Percentiles rank a stretch among this genome's conserved stretches.
phyloP scores from a whole-genome alignment of 2,329 filamentous ascomycete species.

The Lachnellula arida region DNA sequence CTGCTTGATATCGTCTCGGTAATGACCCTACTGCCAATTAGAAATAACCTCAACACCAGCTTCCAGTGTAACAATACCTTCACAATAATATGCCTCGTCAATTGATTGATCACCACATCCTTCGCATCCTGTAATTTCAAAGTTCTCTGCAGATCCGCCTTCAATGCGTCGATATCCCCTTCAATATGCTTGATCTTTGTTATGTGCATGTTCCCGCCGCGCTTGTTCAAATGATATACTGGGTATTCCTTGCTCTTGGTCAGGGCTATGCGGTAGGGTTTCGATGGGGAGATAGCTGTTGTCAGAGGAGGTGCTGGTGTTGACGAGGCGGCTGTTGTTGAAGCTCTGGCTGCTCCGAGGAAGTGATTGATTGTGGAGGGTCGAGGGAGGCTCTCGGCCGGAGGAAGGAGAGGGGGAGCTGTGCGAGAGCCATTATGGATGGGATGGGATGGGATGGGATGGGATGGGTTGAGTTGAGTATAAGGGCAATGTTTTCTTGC shows the following conservation, averaged over 20 bases:
- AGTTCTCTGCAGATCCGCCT: conserved; percentile 55
- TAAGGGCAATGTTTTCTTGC: neutral
- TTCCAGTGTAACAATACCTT: conserved; percentile 47
- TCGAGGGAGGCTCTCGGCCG: conserved; percentile 30
- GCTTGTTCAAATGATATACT: conserved; percentile 70
- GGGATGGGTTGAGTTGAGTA: conserved; percentile 1
- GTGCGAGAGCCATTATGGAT: conserved; percentile 8
- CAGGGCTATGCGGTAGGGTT: conserved; percentile 55
- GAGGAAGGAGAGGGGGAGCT: conserved; percentile 29
- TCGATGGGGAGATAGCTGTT: conserved; percentile 12
- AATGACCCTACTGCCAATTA: conserved; percentile 39
- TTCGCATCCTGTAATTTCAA: conserved; percentile 48
- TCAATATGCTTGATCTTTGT: conserved; percentile 76
- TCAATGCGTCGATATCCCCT: conserved; percentile 62
- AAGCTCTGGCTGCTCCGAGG: conserved; percentile 15
- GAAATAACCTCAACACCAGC: neutral
- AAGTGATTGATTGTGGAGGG: conserved; percentile 26
- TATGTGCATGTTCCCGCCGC: conserved; percentile 69
- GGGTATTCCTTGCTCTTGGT: conserved; percentile 67
- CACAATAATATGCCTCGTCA: conserved; percentile 70
- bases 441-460: conserved; percentile 2
- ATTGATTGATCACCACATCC: conserved; percentile 43
- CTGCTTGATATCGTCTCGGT: conserved; percentile 43
- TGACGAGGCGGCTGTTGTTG: conserved; percentile 14
- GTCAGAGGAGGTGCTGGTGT: conserved; percentile 7